Conservation (phyloP, 495 filamentous ascomycete species). For the Penicillium alfredii region DNA sequence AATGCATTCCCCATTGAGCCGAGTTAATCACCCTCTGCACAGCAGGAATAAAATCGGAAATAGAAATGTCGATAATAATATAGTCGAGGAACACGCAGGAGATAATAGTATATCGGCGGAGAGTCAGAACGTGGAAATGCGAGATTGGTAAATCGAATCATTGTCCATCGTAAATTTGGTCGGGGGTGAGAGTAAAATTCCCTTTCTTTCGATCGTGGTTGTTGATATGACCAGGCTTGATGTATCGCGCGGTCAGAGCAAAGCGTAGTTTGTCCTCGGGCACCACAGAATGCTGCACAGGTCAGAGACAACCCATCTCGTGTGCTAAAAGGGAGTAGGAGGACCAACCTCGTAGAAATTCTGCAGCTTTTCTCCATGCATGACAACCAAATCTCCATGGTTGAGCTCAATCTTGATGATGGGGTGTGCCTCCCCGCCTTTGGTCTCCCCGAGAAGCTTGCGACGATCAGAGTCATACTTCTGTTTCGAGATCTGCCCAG, state of each 20-base stretch:
- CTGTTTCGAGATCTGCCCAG: slow-evolving; percentile 13
- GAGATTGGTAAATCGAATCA: no score
- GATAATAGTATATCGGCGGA: no score
- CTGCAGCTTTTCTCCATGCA: slow-evolving; percentile 71
- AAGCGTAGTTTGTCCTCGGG: slow-evolving; percentile 57
- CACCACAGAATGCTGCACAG: slow-evolving; percentile 53
- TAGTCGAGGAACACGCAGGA: no score
- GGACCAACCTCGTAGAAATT: slow-evolving; percentile 59
- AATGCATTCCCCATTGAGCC: no score
- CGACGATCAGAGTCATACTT: slow-evolving; percentile 17
- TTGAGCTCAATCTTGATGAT: slow-evolving; percentile 42
- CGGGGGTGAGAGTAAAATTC: slow-evolving; percentile 16
- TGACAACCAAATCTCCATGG: slow-evolving; percentile 79
- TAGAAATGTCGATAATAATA: no score
- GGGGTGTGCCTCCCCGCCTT: slow-evolving; percentile 10
- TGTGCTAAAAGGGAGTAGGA: neutral
- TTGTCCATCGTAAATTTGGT: slow-evolving; percentile 33
- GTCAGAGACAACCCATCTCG: slow-evolving; percentile 1
- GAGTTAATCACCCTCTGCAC: no score
- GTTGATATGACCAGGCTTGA: slow-evolving; percentile 24
- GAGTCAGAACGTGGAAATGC: no score
- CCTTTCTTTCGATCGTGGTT: slow-evolving; percentile 21
- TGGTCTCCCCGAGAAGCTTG: slow-evolving; percentile 7
- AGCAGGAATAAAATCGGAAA: no score
- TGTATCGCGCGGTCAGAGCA: slow-evolving; percentile 47